Evolutionary conservation across 768 basidiomycete genomes (phyloP).

Genomic region (Cystofilobasidium capitatum): DNA sequence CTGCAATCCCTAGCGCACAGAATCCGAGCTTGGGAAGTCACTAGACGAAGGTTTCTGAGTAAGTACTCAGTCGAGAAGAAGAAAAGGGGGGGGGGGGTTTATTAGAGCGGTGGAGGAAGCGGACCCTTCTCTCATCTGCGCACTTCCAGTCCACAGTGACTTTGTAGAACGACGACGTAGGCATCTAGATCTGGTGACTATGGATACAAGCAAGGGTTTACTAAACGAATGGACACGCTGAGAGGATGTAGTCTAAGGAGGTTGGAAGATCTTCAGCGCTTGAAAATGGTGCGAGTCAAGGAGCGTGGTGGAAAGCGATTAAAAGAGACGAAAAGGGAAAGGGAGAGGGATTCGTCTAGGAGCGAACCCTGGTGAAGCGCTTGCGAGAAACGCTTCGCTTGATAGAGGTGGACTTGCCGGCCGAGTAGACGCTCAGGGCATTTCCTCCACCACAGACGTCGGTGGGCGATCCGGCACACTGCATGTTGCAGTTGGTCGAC

Average conservation of each 20-base stretch:
- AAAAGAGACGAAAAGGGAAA: background rate
- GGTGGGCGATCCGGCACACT: slow-evolving; percentile 10
- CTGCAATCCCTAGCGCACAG: too few species aligned
- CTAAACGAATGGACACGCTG: background rate
- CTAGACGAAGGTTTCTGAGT: too few species aligned
- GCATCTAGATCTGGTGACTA: too few species aligned
- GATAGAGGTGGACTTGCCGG: background rate
- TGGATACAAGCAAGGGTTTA: too few species aligned
- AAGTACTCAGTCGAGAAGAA: too few species aligned
- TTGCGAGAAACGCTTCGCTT: background rate
- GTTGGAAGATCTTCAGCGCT: background rate
- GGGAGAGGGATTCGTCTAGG: background rate
- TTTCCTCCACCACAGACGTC: slow-evolving; percentile 19
- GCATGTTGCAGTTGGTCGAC: slow-evolving; percentile 14
- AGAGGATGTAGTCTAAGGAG: background rate
- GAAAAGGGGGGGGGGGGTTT: too few species aligned
- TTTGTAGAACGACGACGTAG: too few species aligned
- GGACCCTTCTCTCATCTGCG: too few species aligned
- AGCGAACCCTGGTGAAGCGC: background rate
- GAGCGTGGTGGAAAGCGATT: background rate
- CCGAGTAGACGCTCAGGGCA: background rate
- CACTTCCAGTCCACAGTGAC: too few species aligned
- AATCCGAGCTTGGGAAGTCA: too few species aligned
- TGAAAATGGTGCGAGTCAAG: background rate
- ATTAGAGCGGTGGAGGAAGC: too few species aligned